These are phyloP conservation scores for Lactifluus subvellereus DNA, from an alignment of 768 basidiomycete species.

Conservation along the genomic window DNA sequence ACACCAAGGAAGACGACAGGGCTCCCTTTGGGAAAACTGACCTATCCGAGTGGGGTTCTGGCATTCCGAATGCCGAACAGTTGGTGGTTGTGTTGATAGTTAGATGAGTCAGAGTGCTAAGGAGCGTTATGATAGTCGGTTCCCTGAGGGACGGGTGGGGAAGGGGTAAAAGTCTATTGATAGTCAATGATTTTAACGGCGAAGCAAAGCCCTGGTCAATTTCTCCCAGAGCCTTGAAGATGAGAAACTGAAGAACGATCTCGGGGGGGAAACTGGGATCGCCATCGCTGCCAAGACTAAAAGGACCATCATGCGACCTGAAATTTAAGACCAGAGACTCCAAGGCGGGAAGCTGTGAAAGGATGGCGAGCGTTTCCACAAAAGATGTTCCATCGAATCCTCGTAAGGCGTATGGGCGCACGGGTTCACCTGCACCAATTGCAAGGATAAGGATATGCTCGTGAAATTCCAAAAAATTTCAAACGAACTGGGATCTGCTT, in stretches of 20 bases:
- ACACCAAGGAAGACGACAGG: conserved; percentile 6
- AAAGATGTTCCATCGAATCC: conserved; percentile 4
- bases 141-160: neutral
- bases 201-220: neutral
- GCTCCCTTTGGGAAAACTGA: neutral
- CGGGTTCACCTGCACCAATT: neutral
- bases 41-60: neutral
- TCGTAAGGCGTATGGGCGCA: neutral
- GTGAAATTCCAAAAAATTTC: neutral
- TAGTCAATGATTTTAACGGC: neutral
- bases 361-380: neutral
- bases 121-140: neutral
- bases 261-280: neutral
- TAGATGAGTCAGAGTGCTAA: neutral
- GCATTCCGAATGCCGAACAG: neutral
- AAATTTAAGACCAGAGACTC: conserved; percentile 2
- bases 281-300: neutral
- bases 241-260: conserved; percentile 11
- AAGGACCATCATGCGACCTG: conserved; percentile 3
- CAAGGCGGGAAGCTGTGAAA: neutral
- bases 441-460: neutral
- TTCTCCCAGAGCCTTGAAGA: conserved; percentile 10
- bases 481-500: conserved; percentile 3
- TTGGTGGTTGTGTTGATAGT: neutral
- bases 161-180: conserved; percentile 1